Evolutionary conservation across 2,329 filamentous ascomycete species (phyloP).

Genomic region (Penicillium sp.): DNA sequence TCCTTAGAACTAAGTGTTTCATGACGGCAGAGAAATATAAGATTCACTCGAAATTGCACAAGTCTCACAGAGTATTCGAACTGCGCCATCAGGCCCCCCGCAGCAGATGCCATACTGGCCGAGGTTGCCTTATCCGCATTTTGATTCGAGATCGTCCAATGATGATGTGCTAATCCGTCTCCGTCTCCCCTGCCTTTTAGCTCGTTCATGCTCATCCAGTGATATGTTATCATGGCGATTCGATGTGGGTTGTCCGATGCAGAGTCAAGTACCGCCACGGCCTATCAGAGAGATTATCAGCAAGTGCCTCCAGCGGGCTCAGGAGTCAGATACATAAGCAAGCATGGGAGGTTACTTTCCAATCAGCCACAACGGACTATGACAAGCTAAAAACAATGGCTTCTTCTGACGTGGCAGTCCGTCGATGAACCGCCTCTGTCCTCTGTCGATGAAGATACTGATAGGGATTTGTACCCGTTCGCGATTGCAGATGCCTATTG

Average conservation of each 20-base stretch:
- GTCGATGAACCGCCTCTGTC: constrained; percentile 13
- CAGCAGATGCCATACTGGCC: neutral
- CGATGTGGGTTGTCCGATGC: constrained; percentile 2
- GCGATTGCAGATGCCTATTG: constrained; percentile 1
- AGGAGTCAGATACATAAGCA: constrained; percentile 21
- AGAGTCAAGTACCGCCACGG: constrained; percentile 4
- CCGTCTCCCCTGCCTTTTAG: constrained; percentile 4
- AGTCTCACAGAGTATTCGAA: neutral
- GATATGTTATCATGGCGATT: constrained; percentile 8
- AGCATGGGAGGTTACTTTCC: constrained; percentile 3
- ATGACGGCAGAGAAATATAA: neutral
- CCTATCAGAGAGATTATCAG: constrained; percentile 16
- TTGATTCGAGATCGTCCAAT: constrained; percentile 14
- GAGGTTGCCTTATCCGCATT: neutral
- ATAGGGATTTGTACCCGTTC: constrained; percentile 13
- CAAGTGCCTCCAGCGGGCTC: neutral
- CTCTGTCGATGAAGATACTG: constrained; percentile 11
- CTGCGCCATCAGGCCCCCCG: neutral
- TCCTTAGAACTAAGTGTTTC: neutral
- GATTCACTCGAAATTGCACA: neutral
- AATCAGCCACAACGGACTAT: constrained; percentile 14
- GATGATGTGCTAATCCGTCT: neutral
- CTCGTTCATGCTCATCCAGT: constrained; percentile 4
- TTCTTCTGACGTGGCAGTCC: constrained; percentile 36
- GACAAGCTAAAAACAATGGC: constrained; percentile 11